Evolutionary conservation across 2,329 filamentous ascomycete species (phyloP), one percentile per base, ranked within the genome.

Genomic region (Aspergillus fijiensis): DNA sequence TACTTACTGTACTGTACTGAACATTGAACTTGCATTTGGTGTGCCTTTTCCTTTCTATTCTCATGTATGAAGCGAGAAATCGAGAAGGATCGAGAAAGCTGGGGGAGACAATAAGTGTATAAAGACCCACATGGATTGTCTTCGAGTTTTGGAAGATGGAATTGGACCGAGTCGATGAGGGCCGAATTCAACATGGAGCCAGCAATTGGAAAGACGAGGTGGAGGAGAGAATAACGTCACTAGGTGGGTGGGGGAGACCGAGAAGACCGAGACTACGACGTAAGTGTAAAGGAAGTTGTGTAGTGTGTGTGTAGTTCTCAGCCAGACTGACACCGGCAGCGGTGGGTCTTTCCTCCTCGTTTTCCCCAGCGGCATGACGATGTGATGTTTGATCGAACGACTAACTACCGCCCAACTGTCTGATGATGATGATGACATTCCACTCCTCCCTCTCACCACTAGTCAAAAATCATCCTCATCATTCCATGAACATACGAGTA

Each of bases 401-500:
- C 51, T 42, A 14, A 45, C 51, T 42, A 14, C 51, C n/a, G 33
- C 29, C 33, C 33, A 27, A 11, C 35, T n/a, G 29, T 23, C 19
- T 52, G 51, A 52, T 52, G 51, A 52, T 52, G 51, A 42, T 53
- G 42, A 53, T 42, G 51, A 53, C 51, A 45, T 45, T 45, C 39
- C n/a, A 45, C n/a, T 19, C 6, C 12, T 12, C 11, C 11, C 33
- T 35, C 12, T 35, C 12, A 35, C 33, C 33, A 35, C 33, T 35
- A 7, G 27, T 2, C 27, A 29, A 7, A 29, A 27, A 29, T 2
- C 27, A 29, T 29, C 23, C 23, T 23, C 27, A 29, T 29, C 27
- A 9, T 9, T 29, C 7, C 27, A 29, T 10, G 27, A 29, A 29
- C 27, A 29, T 29, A 23, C 23, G 23, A 23, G 23, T 23, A 29